A percentile compares a stretch with the other conserved stretches of the same genome.
Conservation (phyloP, 2,329 filamentous ascomycete species). For the Aaosphaeria pasadenensis region DNA sequence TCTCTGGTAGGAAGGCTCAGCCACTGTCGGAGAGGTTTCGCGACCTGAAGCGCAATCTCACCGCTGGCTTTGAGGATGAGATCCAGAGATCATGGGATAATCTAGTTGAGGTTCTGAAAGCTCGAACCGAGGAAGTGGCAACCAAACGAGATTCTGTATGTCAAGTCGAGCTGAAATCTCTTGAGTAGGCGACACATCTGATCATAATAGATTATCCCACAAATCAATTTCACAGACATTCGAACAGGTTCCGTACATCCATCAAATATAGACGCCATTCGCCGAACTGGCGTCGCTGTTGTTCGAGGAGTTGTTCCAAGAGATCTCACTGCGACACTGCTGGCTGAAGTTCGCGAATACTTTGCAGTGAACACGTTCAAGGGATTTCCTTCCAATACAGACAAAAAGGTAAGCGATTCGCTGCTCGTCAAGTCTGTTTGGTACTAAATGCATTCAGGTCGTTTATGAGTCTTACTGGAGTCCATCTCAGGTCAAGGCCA, state of each 20-base stretch:
- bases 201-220: not conserved
- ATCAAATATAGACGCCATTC: not conserved
- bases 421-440: not conserved
- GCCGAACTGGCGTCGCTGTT: not conserved
- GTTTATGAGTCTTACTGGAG: constrained; percentile 1
- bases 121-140: not conserved
- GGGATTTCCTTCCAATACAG: not conserved
- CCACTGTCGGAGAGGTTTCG: not conserved
- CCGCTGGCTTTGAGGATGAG: not conserved
- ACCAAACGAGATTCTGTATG: not conserved
- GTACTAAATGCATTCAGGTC: not conserved
- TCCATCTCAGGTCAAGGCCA: not conserved
- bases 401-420: not conserved
- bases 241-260: not conserved
- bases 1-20: not conserved
- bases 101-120: not conserved
- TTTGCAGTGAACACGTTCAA: not conserved
- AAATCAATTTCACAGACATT: not conserved
- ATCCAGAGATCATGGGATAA: not conserved
- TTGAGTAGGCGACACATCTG: not conserved
- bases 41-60: not conserved
- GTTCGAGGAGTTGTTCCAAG: not conserved
- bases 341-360: not conserved
- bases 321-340: not conserved
- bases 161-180: not conserved